Conservation (phyloP, 164 flowering plant genomes). For the Magnolia kwangsiensis region DNA sequence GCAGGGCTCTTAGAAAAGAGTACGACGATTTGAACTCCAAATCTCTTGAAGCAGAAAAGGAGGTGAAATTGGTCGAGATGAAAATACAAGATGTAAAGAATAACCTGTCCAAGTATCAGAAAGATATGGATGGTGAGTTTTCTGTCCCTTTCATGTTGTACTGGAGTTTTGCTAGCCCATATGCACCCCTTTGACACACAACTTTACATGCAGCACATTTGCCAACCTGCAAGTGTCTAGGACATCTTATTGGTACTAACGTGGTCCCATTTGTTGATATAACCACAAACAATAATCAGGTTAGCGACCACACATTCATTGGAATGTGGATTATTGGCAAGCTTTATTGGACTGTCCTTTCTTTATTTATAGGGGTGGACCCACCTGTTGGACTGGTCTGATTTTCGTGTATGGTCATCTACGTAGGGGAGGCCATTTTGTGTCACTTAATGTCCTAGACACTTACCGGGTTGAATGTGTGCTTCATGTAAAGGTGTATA, state of each 20-base stretch:
- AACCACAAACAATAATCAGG: no score
- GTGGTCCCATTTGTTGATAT: no score
- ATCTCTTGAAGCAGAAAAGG: constrained; percentile 83
- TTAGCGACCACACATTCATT: no score
- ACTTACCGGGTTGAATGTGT: no score
- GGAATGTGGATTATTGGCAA: no score
- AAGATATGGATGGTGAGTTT: constrained; percentile 76
- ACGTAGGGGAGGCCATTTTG: no score
- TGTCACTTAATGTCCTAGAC: no score
- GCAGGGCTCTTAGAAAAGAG: constrained; percentile 59
- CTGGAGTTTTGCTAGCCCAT: background rate
- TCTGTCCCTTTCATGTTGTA: background rate
- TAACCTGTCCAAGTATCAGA: constrained; percentile 54
- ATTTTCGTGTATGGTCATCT: no score
- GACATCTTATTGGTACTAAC: background rate
- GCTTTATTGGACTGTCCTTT: background rate
- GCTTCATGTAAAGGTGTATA: no score
- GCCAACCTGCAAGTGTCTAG: background rate
- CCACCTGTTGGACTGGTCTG: no score
- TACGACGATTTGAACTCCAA: constrained; percentile 72
- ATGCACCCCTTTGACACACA: background rate
- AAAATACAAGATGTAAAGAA: constrained; percentile 67
- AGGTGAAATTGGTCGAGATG: constrained; percentile 68
- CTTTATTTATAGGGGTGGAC: background rate
- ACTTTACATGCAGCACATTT: background rate